Evolutionary conservation across 345 rosid genomes (phyloP), one percentile per base, ranked within the genome.

Genomic region (Raphanus sativus): DNA sequence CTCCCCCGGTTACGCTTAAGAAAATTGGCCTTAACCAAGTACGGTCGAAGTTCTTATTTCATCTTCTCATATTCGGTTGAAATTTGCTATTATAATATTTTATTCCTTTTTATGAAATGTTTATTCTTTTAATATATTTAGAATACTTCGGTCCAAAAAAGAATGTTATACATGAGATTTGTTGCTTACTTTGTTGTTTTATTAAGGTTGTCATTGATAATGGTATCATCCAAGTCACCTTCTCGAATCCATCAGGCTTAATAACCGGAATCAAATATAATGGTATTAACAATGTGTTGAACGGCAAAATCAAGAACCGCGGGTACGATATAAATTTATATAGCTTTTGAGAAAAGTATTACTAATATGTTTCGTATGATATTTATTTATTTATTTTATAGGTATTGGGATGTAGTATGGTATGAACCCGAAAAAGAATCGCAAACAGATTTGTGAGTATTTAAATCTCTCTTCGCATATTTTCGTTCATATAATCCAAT

Each of bases 381-480:
- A 56, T 55, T 12, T 56, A 29, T 16, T 8, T 28, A 65, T 40
- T 29, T 34, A 7, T 30, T 48, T 15, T 61, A n/a, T 58, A 81
- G 97, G 84, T 94, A 94, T 55, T 94, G 98, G 98, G 98, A 94
- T 32, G 74, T 88, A 7, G 94, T 89, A 5, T 90, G 98, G 97
- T 75, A 87, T 61, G 65, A 62, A 80, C 86, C 83, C 6, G 87
- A 80, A 40, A 13, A 81, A n/a, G 15, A 32, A 42, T 12, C 82
- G 69, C 74, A 58, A 81, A 89, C 80, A 42, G 87, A 85, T 78
- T 81, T 55, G 75, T 77, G 16, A 75, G 62, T 77, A 9, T 48
- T 50, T 12, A 6, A 62, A 26, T 33, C 2, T 21, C 34, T 58
- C 2, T 70, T 48, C 13, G 12, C 55, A 74, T 48, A 3, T 59